Evolutionary conservation across 1,139 yeast genomes (phyloP).

Genomic region (Suhomyces maxii): DNA sequence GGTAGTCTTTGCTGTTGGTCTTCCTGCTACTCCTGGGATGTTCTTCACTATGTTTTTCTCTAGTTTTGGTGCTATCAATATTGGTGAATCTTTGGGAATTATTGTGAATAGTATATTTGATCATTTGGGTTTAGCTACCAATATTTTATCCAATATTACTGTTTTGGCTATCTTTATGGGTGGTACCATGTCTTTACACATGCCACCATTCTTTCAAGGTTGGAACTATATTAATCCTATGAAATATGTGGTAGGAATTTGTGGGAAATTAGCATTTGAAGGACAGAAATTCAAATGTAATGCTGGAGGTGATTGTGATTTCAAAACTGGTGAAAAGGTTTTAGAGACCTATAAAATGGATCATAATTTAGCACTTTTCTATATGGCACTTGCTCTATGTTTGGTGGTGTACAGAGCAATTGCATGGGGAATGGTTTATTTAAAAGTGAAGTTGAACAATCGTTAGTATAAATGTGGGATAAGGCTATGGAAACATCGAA

Average conservation of each 20-base stretch:
- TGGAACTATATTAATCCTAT: conserved; percentile 74
- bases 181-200: conserved; percentile 77
- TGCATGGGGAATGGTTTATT: conserved; percentile 27
- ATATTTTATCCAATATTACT: conserved; percentile 61
- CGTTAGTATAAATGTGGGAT: background rate
- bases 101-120: conserved; percentile 70
- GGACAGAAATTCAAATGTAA: conserved; percentile 18
- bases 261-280: conserved; percentile 36
- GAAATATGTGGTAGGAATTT: conserved; percentile 63
- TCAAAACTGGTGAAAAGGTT: conserved; percentile 51
- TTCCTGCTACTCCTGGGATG: conserved; percentile 68
- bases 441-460: conserved; percentile 23
- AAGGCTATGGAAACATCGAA: too few species aligned
- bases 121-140: conserved; percentile 80
- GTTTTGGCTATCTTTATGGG: conserved; percentile 80
- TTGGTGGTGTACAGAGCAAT: conserved; percentile 35
- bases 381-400: conserved; percentile 41
- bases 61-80: conserved; percentile 56
- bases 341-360: conserved; percentile 43
- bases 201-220: conserved; percentile 69
- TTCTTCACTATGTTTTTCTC: conserved; percentile 65
- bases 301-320: conserved; percentile 32
- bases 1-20: conserved; percentile 67
- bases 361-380: conserved; percentile 12
- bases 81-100: conserved; percentile 85